Evolutionary conservation across 768 basidiomycete species (phyloP).

Genomic region (Dictyophora rubrovolvata): DNA sequence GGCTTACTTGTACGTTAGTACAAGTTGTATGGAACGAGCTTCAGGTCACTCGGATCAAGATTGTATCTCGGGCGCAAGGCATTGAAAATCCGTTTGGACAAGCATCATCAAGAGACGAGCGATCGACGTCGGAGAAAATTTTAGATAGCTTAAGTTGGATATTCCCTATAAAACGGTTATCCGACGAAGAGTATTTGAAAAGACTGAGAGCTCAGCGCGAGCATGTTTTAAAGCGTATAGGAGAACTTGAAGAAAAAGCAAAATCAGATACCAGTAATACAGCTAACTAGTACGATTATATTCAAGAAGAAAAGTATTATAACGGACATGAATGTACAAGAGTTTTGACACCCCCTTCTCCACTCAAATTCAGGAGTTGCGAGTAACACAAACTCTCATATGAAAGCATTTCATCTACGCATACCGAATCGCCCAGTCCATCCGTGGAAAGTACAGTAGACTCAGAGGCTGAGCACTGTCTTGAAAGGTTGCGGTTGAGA

Average conservation of each 20-base stretch:
- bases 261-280: conserved; percentile 22
- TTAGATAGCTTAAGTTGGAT: conserved; percentile 16
- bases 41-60: conserved; percentile 48
- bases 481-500: conserved; percentile 6
- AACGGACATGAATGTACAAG: conserved; percentile 5
- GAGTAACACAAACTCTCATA: conserved; percentile 5
- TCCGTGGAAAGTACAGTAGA: neutral
- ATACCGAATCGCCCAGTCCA: conserved; percentile 7
- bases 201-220: conserved; percentile 50
- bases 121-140: conserved; percentile 17
- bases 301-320: neutral
- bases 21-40: conserved; percentile 67
- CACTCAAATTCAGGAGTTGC: conserved; percentile 5
- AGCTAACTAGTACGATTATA: conserved; percentile 17
- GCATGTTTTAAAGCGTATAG: conserved; percentile 44
- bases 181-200: conserved; percentile 64
- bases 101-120: neutral
- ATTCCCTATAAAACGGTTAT: conserved; percentile 34
- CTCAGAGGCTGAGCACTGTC: conserved; percentile 8
- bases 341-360: conserved; percentile 7
- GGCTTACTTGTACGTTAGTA: conserved; percentile 45
- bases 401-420: conserved; percentile 1
- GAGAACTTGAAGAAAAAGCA: conserved; percentile 40
- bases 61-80: conserved; percentile 29
- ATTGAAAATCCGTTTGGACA: conserved; percentile 9